Percentiles rank a stretch among this genome's conserved stretches.
Evolutionary conservation across 2,329 filamentous ascomycete species (phyloP).

Genomic region (Raffaelea albimanens): DNA sequence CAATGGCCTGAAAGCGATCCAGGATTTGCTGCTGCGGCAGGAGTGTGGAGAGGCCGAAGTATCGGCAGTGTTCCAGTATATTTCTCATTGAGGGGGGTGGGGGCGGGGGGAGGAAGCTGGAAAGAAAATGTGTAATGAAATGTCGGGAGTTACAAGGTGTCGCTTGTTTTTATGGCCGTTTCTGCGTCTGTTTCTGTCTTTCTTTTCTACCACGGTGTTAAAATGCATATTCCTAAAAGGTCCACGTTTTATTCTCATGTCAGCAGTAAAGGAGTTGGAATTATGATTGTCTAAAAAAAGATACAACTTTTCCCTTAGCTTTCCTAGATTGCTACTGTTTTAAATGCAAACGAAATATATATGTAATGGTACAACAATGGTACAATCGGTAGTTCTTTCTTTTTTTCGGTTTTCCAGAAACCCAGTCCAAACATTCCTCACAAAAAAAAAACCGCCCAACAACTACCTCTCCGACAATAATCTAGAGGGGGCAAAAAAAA

Average conservation of each 20-base stretch:
- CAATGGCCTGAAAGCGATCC: slow-evolving; percentile 67
- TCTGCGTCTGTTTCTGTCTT: too few relatives aligned
- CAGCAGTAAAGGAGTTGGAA: background rate
- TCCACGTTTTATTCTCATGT: background rate
- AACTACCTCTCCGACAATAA: too few relatives aligned
- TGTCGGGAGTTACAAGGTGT: too few relatives aligned
- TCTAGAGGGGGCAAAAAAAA: too few relatives aligned
- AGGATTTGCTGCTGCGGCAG: slow-evolving; percentile 83
- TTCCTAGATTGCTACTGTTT: background rate
- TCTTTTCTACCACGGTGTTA: too few relatives aligned
- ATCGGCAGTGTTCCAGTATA: slow-evolving; percentile 96
- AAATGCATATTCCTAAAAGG: too few relatives aligned
- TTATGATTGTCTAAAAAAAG: background rate
- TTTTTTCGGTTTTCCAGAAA: background rate
- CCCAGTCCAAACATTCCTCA: background rate
- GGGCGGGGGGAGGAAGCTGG: background rate
- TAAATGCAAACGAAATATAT: too few relatives aligned
- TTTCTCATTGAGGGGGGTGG: slow-evolving; percentile 56
- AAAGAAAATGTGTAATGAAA: background rate
- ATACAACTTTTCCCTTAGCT: background rate
- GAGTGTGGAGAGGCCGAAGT: slow-evolving; percentile 72
- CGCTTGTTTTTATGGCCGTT: too few relatives aligned
- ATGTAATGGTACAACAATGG: too few relatives aligned
- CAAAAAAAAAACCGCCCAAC: too few relatives aligned
- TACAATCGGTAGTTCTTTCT: background rate